Conservation (phyloP, 306 rosid species). For the Begonia masoniana region DNA sequence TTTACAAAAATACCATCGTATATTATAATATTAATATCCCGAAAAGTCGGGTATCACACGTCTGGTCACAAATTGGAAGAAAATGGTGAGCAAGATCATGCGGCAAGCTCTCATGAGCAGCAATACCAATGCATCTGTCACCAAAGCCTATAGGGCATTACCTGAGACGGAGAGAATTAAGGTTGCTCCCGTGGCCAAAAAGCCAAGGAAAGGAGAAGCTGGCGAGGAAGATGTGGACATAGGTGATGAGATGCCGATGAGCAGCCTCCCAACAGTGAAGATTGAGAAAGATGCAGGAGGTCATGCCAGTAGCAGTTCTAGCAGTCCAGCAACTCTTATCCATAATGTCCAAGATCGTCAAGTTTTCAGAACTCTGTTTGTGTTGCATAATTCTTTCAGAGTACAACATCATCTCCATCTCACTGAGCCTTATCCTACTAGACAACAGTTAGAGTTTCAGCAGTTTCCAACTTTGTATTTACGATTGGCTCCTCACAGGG, state of each 20-base stretch:
- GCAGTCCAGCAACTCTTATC: slow-evolving; percentile 82
- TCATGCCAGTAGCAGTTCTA: slow-evolving; percentile 54
- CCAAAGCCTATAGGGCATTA: not conserved
- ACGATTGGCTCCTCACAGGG: too few species aligned
- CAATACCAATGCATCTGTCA: not conserved
- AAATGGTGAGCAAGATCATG: not conserved
- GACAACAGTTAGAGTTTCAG: too few species aligned
- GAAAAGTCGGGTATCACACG: too few species aligned
- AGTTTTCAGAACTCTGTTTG: too few species aligned
- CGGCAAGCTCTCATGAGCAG: not conserved
- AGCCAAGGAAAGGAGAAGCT: not conserved
- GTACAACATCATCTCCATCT: too few species aligned
- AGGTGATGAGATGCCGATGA: not conserved
- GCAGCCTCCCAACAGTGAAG: slow-evolving; percentile 5
- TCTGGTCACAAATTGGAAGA: not conserved
- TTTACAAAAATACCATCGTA: too few species aligned
- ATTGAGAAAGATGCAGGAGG: slow-evolving; percentile 86
- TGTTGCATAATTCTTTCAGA: too few species aligned
- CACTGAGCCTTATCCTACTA: too few species aligned
- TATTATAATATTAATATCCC: too few species aligned
- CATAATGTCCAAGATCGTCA: too few species aligned
- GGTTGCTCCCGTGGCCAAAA: not conserved
- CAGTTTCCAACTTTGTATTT: too few species aligned
- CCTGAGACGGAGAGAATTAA: slow-evolving; percentile 16
- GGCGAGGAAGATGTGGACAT: slow-evolving; percentile 1